Conservation (phyloP, 495 filamentous ascomycete species). For the Penicillium turbatum region DNA sequence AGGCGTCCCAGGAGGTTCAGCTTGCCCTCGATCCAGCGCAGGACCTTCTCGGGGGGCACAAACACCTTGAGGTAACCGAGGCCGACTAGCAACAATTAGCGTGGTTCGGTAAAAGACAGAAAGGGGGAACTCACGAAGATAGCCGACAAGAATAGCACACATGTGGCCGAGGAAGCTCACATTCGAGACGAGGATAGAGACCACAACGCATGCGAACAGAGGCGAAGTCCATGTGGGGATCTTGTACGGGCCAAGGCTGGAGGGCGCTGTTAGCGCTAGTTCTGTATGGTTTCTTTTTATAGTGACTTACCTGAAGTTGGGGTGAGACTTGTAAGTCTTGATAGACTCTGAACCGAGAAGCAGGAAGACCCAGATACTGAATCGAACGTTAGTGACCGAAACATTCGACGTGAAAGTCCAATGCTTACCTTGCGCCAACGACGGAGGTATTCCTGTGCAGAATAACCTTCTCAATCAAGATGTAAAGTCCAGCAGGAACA, state of each 20-base stretch:
- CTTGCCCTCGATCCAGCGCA: conserved; percentile 81
- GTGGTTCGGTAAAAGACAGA: background rate
- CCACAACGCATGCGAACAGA: conserved; percentile 63
- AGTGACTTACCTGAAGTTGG: conserved; percentile 58
- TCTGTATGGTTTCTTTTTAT: background rate
- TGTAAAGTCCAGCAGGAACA: conserved; percentile 68
- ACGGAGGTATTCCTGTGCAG: conserved; percentile 62
- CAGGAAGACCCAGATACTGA: conserved; percentile 86
- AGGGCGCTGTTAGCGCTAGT: conserved; percentile 10
- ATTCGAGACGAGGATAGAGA: conserved; percentile 69
- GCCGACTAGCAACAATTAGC: conserved; percentile 53
- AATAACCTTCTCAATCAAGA: conserved; percentile 64
- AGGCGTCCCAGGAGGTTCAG: conserved; percentile 75
- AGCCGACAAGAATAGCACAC: conserved; percentile 75
- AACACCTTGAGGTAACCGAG: conserved; percentile 81
- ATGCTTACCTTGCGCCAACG: conserved; percentile 74
- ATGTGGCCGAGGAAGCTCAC: conserved; percentile 84
- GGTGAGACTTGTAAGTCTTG: conserved; percentile 69
- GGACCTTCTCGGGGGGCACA: conserved; percentile 72
- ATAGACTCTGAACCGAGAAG: conserved; percentile 79
- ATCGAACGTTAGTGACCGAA: conserved; percentile 10
- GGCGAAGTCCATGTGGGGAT: conserved; percentile 93
- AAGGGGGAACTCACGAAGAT: conserved; percentile 60
- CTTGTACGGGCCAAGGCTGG: conserved; percentile 55
- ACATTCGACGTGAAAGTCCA: background rate